Conservation (phyloP, 208 protist species). For the Leishmania tropica region DNA sequence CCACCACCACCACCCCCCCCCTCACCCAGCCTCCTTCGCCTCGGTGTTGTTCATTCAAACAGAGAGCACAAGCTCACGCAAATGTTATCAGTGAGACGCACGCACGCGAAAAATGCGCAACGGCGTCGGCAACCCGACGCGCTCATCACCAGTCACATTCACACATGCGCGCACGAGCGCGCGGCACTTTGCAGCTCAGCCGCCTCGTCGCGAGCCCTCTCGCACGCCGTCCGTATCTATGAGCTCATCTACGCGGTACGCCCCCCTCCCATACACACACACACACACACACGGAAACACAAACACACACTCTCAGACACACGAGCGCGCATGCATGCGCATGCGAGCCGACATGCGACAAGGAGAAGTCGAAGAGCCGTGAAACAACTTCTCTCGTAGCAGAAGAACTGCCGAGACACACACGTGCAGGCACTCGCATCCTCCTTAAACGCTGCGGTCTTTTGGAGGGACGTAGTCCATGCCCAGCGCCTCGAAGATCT, state of each 20-base stretch:
- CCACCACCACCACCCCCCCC: too few species aligned
- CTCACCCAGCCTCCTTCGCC: too few species aligned
- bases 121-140: neutral
- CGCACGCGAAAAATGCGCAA: neutral
- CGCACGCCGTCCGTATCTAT: neutral
- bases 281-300: neutral
- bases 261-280: neutral
- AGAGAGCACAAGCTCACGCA: neutral
- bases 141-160: neutral
- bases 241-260: neutral
- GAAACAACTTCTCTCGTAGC: neutral
- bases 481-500: constrained; percentile 76
- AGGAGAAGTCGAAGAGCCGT: neutral
- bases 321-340: neutral
- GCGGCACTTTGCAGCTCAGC: too few species aligned
- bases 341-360: neutral
- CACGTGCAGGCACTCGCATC: neutral
- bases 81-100: neutral
- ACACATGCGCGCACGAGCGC: neutral
- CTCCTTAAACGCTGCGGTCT: constrained; percentile 60
- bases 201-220: neutral
- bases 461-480: constrained; percentile 80
- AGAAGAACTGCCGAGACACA: neutral
- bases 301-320: neutral
- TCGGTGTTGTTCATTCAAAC: too few species aligned